Evolutionary conservation across 108 stramenopile genomes (phyloP), one percentile per base, ranked within the genome.

Genomic region (Conticribra guillardii): DNA sequence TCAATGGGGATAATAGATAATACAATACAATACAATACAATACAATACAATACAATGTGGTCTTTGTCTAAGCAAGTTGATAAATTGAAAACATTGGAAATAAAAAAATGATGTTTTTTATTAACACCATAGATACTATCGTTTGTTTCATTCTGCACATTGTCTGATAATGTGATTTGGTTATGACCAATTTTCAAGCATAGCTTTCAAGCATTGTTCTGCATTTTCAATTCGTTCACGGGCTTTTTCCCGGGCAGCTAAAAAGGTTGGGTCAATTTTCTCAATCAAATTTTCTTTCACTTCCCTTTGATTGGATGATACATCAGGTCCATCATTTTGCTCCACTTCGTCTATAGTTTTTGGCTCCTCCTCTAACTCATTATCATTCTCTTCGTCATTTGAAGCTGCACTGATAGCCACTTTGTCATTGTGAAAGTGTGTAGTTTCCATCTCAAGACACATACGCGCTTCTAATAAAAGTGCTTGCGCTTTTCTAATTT

Each of bases 401-500:
- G 34, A 0, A 22, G 19, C 16, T 30, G 33, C 37, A 19, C 8
- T 18, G 16, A 28, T 37, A 21, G 16, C 45, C 18, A 46, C 52
- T 31, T 29, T 16, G 28, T 46, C 14, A 32, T 31, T 54, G 2
- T 26, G 18, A 56, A 17, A n/a, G 28, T 49, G n/a, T 17, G 41
- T 41, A 37, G 48, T 37, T 5, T 54, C 60, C 34, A 74, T 41
- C 37, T 66, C 73, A 27, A 74, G 51, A 27, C 51, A 74, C 37
- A 74, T 24, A 2, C 73, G 56, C 16, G 73, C 73, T 48, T 74
- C 65, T 27, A 74, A 51, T 37, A 74, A 60, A 48, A 74, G 27
- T 8, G 65, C 64, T 59, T 74, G 73, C 3, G 57, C 58, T 34
- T 67, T 60, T 30, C 59, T 26, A 47, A 74, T 60, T 28, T 67